Percentiles rank a stretch among this genome's conserved stretches.
Conservation (phyloP, 257 asterid genomes). For the Coffea canephora region DNA sequence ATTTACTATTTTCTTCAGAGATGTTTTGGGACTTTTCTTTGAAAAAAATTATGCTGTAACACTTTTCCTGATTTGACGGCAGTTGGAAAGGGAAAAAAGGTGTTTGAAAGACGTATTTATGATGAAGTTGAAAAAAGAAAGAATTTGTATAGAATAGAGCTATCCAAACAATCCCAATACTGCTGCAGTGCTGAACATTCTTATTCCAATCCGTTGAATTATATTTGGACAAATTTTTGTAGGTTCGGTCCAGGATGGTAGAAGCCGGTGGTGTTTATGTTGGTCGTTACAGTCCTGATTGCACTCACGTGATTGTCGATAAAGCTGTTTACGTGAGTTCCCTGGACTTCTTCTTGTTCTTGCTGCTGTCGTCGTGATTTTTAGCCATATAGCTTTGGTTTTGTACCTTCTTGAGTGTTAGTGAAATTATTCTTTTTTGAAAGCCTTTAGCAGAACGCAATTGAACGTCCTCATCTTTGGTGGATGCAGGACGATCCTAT, state of each 20-base stretch:
- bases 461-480: background rate
- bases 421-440: background rate
- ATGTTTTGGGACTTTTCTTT: no score
- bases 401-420: background rate
- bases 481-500: conserved; percentile 67
- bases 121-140: no score
- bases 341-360: background rate
- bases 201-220: background rate
- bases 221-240: background rate
- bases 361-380: background rate
- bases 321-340: conserved; percentile 60
- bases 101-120: no score
- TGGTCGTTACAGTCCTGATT: conserved; percentile 57
- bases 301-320: conserved; percentile 75
- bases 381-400: background rate
- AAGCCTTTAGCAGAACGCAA: background rate
- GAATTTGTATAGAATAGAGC: no score
- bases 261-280: conserved; percentile 78
- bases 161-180: no score
- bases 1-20: no score
- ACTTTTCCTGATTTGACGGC: no score
- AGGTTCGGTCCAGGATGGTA: conserved; percentile 61
- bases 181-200: no score
- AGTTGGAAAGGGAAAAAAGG: no score
- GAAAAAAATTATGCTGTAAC: no score